These are phyloP conservation scores for Henckelia pumila DNA, from an alignment of 257 asterid genomes.

Conservation along the genomic window DNA sequence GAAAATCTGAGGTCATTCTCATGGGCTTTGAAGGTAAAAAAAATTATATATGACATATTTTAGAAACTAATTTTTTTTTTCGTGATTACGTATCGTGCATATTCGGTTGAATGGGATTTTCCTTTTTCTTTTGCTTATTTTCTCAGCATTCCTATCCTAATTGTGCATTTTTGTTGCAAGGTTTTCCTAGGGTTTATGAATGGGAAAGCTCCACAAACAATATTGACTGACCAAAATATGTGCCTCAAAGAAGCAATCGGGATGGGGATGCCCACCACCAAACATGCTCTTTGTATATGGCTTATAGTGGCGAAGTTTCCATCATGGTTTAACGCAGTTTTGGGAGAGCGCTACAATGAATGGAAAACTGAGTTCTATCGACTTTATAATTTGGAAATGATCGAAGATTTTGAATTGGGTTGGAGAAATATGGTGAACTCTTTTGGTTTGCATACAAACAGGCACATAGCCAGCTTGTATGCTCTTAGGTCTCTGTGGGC, in stretches of 20 bases:
- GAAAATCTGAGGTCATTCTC: conserved; percentile 84
- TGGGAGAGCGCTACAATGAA: conserved; percentile 89
- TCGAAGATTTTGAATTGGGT: conserved; percentile 86
- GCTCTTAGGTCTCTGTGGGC: conserved; percentile 87
- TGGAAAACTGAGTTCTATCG: conserved; percentile 93
- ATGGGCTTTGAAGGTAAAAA: conserved; percentile 95
- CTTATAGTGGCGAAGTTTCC: conserved; percentile 88
- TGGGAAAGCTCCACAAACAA: conserved; percentile 92
- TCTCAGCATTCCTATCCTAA: background rate
- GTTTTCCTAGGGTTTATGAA: conserved; percentile 84
- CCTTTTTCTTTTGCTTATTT: conserved; percentile 5
- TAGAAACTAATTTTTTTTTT: conserved; percentile 1
- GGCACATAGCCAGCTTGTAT: conserved; percentile 77
- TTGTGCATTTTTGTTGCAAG: conserved; percentile 34
- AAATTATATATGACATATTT: background rate
- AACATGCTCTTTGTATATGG: conserved; percentile 98
- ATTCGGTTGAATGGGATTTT: conserved; percentile 8
- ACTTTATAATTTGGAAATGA: conserved; percentile 72
- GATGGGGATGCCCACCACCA: conserved; percentile 78
- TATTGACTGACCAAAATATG: conserved; percentile 90
- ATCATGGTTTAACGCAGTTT: conserved; percentile 92
- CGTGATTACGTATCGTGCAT: too few species aligned
- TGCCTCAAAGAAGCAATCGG: conserved; percentile 89
- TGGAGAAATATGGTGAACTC: conserved; percentile 93
- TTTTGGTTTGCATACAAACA: conserved; percentile 79